Percentiles rank a stretch among this genome's conserved stretches.
Evolutionary conservation across 2,329 filamentous ascomycete species (phyloP).

Genomic region (Trichophyton verrucosum): DNA sequence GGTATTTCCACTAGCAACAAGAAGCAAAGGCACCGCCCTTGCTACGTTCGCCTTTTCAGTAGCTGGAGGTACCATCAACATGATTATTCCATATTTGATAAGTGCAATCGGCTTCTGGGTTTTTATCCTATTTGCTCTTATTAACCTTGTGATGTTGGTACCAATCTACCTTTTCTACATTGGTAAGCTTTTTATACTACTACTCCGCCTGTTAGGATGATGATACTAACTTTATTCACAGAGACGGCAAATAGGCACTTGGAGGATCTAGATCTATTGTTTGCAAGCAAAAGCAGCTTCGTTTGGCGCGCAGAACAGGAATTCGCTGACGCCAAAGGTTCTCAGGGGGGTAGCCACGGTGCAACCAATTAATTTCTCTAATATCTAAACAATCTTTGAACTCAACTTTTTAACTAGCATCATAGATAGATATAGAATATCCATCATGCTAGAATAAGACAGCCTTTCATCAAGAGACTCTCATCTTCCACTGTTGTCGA

Average conservation of each 20-base stretch:
- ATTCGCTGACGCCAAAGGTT: neutral
- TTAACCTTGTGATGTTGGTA: neutral
- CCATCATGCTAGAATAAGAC: neutral
- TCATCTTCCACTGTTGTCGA: conserved; percentile 8
- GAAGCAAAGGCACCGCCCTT: neutral
- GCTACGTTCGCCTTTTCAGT: neutral
- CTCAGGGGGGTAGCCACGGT: neutral
- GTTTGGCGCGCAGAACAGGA: neutral
- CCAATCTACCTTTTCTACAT: neutral
- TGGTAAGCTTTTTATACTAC: neutral
- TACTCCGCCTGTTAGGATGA: neutral
- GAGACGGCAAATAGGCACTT: neutral
- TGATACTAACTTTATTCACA: neutral
- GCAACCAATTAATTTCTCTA: neutral
- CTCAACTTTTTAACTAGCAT: no score
- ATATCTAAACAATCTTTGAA: no score
- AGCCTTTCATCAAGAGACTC: conserved; percentile 10
- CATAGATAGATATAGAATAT: neutral
- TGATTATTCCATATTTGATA: neutral
- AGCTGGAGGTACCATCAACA: neutral
- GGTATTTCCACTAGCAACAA: neutral
- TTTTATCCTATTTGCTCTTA: neutral
- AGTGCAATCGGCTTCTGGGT: neutral
- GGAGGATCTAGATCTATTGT: neutral
- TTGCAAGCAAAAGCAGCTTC: neutral